Evolutionary conservation across 2,329 filamentous ascomycete species (phyloP).

Genomic region (Diaporthe citriasiana): DNA sequence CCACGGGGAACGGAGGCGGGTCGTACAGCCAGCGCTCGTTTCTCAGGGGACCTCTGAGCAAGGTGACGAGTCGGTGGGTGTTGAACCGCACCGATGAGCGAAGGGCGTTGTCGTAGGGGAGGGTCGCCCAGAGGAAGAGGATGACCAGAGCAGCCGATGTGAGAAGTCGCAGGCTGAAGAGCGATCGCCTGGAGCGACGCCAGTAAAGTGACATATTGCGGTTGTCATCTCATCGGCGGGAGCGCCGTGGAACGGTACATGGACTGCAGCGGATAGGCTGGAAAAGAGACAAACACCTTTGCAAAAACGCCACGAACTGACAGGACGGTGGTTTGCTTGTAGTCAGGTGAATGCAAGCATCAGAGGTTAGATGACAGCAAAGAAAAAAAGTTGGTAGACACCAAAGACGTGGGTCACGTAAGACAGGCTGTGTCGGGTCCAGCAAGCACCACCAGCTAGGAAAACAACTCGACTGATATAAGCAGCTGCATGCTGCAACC

Average conservation of each 20-base stretch:
- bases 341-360: neutral
- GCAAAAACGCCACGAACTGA: accelerated
- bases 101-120: conserved; percentile 50
- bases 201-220: conserved; percentile 18
- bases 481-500: neutral
- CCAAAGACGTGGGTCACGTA: neutral
- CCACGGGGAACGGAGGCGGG: conserved; percentile 56
- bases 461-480: conserved; percentile 15
- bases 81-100: conserved; percentile 48
- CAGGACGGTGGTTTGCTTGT: neutral
- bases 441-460: conserved; percentile 6
- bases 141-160: neutral
- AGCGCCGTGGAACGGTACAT: too few relatives aligned
- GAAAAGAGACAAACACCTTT: neutral
- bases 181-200: conserved; percentile 35
- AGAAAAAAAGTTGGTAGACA: neutral
- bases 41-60: conserved; percentile 48
- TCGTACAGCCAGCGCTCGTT: conserved; percentile 60
- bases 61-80: conserved; percentile 45
- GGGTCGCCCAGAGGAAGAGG: conserved; percentile 44
- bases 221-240: conserved; percentile 27
- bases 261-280: neutral
- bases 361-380: neutral
- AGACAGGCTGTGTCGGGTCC: conserved; percentile 7
- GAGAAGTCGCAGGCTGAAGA: conserved; percentile 29